These are phyloP conservation scores for maize (Zea mays) DNA, from an alignment of 176 grass and related monocot genomes.

Conservation along the genomic window DNA sequence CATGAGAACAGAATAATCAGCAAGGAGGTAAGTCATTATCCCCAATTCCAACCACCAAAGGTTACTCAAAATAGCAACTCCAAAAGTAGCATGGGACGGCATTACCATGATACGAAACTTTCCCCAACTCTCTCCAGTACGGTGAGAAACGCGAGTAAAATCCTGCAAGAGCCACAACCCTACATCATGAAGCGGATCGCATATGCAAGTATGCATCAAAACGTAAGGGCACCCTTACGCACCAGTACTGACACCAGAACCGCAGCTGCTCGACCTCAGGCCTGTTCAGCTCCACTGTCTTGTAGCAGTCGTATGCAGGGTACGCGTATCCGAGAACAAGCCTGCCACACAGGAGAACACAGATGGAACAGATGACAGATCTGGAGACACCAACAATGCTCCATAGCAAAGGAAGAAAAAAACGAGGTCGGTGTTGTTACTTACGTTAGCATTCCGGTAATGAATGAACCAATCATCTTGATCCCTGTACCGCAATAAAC, in stretches of 20 bases:
- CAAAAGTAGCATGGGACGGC: neutral
- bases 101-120: slow-evolving; percentile 88
- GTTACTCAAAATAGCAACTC: slow-evolving; percentile 2
- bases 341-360: slow-evolving; percentile 40
- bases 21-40: neutral
- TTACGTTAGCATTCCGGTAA: slow-evolving; percentile 71
- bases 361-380: slow-evolving; percentile 5
- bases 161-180: slow-evolving; percentile 49
- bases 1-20: slow-evolving; percentile 10
- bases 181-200: neutral
- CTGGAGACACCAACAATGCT: neutral
- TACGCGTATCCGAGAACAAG: slow-evolving; percentile 85
- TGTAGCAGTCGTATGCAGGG: slow-evolving; percentile 93
- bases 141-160: slow-evolving; percentile 73
- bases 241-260: slow-evolving; percentile 99
- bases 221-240: slow-evolving; percentile 19
- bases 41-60: neutral
- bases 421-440: neutral
- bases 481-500: slow-evolving; percentile 25
- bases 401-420: neutral
- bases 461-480: slow-evolving; percentile 66
- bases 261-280: slow-evolving; percentile 81
- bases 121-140: slow-evolving; percentile 78
- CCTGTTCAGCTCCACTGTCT: slow-evolving; percentile 73
- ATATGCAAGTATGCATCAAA: neutral